These are phyloP conservation scores for Phytophthora idaei DNA, from an alignment of 352 stramenopile genomes.

Conservation along the genomic window DNA sequence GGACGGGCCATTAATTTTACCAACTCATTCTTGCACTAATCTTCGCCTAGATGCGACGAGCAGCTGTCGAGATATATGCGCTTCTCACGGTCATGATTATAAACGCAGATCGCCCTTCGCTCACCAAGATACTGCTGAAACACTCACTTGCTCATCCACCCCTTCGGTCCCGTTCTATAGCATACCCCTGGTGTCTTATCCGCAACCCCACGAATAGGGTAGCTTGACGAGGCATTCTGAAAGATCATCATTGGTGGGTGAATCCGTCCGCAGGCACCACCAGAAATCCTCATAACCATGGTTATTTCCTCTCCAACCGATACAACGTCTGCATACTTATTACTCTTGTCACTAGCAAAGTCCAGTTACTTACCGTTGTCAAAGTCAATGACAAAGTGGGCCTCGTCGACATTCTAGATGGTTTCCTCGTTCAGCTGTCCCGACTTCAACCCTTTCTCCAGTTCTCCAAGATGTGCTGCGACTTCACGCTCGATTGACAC, in stretches of 20 bases:
- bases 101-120: conserved; percentile 4
- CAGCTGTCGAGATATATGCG: conserved; percentile 20
- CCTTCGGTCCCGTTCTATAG: conserved; percentile 34
- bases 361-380: conserved; percentile 26
- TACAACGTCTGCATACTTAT: conserved; percentile 40
- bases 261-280: conserved; percentile 15
- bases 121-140: conserved; percentile 35
- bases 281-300: conserved; percentile 35
- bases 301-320: conserved; percentile 33
- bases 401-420: conserved; percentile 39
- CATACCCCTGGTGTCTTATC: conserved; percentile 23
- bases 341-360: conserved; percentile 16
- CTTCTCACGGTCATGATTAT: conserved; percentile 13
- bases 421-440: conserved; percentile 25
- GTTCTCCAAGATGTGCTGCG: conserved; percentile 23
- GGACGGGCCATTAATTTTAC: no score
- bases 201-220: conserved; percentile 28
- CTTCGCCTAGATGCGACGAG: conserved; percentile 5
- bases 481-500: conserved; percentile 19
- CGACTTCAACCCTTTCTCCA: conserved; percentile 24
- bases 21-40: no score
- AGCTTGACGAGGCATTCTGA: conserved; percentile 17
- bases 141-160: conserved; percentile 29
- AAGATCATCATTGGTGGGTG: conserved; percentile 43
- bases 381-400: conserved; percentile 34